phyloP scores from a whole-genome alignment of 1,284 basidiomycete genomes.

The Ganoderma lingzhi region DNA sequence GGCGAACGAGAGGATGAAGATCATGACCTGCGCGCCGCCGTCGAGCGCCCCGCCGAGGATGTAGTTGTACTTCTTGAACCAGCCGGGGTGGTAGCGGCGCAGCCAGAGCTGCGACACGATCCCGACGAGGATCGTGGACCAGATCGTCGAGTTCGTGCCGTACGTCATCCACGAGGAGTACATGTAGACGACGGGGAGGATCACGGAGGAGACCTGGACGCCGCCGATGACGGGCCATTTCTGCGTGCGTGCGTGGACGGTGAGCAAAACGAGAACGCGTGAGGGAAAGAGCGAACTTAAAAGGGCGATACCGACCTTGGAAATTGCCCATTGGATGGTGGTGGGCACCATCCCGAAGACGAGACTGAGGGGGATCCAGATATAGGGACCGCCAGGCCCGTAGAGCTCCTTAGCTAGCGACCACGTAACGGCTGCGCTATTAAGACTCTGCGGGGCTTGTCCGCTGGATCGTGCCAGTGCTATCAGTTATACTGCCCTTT shows the following conservation, averaged over 20 bases:
- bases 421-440: slow-evolving; percentile 73
- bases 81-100: slow-evolving; percentile 59
- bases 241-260: slow-evolving; percentile 33
- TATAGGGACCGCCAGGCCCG: slow-evolving; percentile 58
- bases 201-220: slow-evolving; percentile 54
- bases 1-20: slow-evolving; percentile 73
- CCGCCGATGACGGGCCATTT: slow-evolving; percentile 60
- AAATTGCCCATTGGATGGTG: slow-evolving; percentile 58
- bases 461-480: slow-evolving; percentile 25
- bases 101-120: slow-evolving; percentile 66
- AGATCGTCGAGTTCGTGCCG: slow-evolving; percentile 63
- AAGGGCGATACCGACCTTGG: slow-evolving; percentile 46
- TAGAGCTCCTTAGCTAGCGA: slow-evolving; percentile 67
- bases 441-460: slow-evolving; percentile 42
- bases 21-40: slow-evolving; percentile 73
- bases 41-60: slow-evolving; percentile 73
- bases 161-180: slow-evolving; percentile 52
- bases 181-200: slow-evolving; percentile 64
- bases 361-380: slow-evolving; percentile 60
- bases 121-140: slow-evolving; percentile 60
- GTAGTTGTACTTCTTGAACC: slow-evolving; percentile 74
- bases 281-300: not conserved
- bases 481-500: not conserved
- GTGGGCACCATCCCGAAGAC: slow-evolving; percentile 61
- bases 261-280: slow-evolving; percentile 13